Evolutionary conservation across 768 basidiomycete genomes (phyloP), one percentile per base, ranked within the genome.

Genomic region (Tylopilus balloui): DNA sequence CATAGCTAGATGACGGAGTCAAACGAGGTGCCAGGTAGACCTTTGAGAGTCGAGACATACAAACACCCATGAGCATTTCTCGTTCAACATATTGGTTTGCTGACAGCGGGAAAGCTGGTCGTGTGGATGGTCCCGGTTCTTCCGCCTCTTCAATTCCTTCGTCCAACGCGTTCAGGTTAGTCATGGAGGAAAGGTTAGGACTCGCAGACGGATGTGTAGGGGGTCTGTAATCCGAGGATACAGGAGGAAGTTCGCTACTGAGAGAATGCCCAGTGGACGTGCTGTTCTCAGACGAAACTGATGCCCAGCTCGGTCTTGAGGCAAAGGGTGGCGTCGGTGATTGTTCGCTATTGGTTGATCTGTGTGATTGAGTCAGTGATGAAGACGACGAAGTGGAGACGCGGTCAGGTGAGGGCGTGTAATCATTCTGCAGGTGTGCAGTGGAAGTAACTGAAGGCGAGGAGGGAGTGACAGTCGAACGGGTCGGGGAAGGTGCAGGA

Each of bases 41-140:
- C 20, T 28, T n/a, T n/a, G n/a, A 21, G 31, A 52, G 48, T 51
- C 27, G 55, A 32, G 34, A 83, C 86, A 63, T 60, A 88, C 86
- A 80, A 56, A 88, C 70, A 35, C 84, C 81, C 43, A 69, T 52
- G 3, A 85, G 68, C 44, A 85, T 71, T 35, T 83, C 78, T 31
- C 69, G 65, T 50, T 83, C 84, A 8, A 86, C 68, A 53, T 78
- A 84, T n/a, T 64, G 67, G 38, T 69, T 69, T 41, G 69, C 67
- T 35, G 66, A 48, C 17, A 57, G 46, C 10, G 53, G 48, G 19
- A 52, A 17, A 0, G n/a, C 6, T 1, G 48, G 29, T 28, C 68
- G 62, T 8, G 45, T 23, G 20, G 61, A 56, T 23, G 46, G 21
- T 11, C 54, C 61, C 15, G 52, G 23, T 45, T 53, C 57, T 19